phyloP scores from a whole-genome alignment of 345 rosid genomes.

The Brassica incana region DNA sequence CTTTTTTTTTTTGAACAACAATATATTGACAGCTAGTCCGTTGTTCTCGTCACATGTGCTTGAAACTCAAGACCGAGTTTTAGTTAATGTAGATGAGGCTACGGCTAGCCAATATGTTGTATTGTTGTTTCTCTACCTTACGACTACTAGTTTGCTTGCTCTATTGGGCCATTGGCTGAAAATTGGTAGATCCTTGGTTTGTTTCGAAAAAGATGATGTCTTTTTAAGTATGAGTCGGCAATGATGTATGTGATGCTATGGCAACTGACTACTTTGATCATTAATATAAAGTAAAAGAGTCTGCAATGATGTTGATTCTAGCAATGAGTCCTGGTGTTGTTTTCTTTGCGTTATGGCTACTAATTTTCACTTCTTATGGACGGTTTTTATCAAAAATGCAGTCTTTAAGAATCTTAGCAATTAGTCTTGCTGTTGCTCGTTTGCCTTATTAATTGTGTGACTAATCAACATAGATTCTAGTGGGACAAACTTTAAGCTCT shows the following conservation, averaged over 20 bases:
- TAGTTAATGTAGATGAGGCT: neutral
- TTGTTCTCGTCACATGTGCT: neutral
- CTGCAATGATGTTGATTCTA: neutral
- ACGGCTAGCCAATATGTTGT: neutral
- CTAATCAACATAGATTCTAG: neutral
- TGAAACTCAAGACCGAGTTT: neutral
- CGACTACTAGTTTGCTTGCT: neutral
- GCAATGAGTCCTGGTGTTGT: neutral
- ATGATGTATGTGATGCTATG: too few relatives aligned
- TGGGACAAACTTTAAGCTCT: neutral
- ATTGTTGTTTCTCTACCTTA: constrained; percentile 1
- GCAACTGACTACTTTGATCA: too few relatives aligned
- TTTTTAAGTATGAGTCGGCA: neutral
- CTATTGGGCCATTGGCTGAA: neutral
- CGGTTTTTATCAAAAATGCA: neutral
- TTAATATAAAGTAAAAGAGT: too few relatives aligned
- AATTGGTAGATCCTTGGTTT: neutral
- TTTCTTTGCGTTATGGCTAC: neutral
- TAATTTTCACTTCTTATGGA: neutral
- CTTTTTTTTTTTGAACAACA: too few relatives aligned
- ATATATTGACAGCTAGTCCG: neutral
- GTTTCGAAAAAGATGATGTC: neutral
- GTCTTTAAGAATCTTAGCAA: neutral
- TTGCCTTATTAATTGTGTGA: neutral
- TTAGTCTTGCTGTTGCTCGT: neutral